A percentile compares a stretch with the other conserved stretches of the same genome.
phyloP scores from a whole-genome alignment of 805 yeast genomes.

The Ogataea paraovalis region DNA sequence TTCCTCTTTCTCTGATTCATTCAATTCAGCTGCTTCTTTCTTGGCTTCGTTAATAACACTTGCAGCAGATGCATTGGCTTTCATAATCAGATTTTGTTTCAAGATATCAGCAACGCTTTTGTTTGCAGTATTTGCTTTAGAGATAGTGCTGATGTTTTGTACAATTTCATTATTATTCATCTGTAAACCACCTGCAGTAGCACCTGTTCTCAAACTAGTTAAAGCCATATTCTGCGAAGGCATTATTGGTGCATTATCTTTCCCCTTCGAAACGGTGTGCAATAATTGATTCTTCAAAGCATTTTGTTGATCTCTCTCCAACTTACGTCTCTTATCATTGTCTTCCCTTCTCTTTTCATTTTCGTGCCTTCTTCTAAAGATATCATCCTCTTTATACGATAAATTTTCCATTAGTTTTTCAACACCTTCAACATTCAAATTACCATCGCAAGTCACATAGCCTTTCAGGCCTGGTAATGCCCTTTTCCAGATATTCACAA shows the following conservation, averaged over 20 bases:
- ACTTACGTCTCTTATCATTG: conserved; percentile 54
- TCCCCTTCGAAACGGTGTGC: conserved; percentile 62
- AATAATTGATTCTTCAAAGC: conserved; percentile 40
- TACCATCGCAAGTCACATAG: conserved; percentile 89
- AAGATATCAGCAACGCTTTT: conserved; percentile 63
- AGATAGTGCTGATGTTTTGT: conserved; percentile 54
- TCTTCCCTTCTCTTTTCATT: conserved; percentile 68
- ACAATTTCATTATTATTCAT: conserved; percentile 70
- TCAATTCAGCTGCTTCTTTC: conserved; percentile 2
- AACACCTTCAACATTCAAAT: conserved; percentile 68
- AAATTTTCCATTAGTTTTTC: conserved; percentile 63
- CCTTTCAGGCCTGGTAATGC: conserved; percentile 62
- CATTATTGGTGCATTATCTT: conserved; percentile 68
- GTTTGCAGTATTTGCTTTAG: conserved; percentile 69
- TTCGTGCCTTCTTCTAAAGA: conserved; percentile 66
- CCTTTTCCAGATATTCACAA: conserved; percentile 81
- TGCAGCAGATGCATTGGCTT: conserved; percentile 16
- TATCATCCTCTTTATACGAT: conserved; percentile 71
- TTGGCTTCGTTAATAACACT: conserved; percentile 25
- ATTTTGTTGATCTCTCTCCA: conserved; percentile 43
- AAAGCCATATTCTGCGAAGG: conserved; percentile 73
- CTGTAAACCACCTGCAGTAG: conserved; percentile 58
- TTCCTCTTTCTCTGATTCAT: conserved; percentile 9
- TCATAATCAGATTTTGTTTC: conserved; percentile 33
- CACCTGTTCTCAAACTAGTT: conserved; percentile 65